Base-by-base conservation (phyloP, 768 basidiomycete genomes). In the Mycena galericulata region DNA sequence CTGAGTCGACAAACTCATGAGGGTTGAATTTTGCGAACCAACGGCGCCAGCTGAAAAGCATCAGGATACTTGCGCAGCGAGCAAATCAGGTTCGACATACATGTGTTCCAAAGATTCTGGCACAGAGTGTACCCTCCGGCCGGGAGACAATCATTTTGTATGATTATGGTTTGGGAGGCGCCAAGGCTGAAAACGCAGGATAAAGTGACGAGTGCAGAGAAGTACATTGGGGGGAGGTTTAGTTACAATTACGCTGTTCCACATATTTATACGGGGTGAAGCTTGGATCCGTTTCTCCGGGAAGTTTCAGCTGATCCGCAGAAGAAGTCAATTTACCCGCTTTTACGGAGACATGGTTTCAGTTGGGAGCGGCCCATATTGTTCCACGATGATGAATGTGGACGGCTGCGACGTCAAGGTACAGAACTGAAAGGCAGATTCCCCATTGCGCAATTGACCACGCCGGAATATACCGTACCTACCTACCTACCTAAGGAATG, bases 51-150 rank as follows among this genome's bases (percentile, higher is more conserved):
- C 84, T 87, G 53, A 20, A 2, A 36, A 15, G 5, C 34, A 17
- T 24, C 2, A 47, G 29, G 34, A 46, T 51, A 24, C 26, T 24
- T 38, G 43, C 20, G n/a, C 55, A 18, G 51, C 29, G 26, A 38
- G 46, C 6, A 32, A 55, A 36, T 11, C 7, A 38, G 50, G 11
- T 20, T 32, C 6, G 34, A 72, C 81, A 46, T 65, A 85, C 85
- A 56, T 22, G 74, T 72, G 18, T 86, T 87, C 88, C 88, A 89
- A 24, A 87, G 83, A 74, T 89, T 87, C 73, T 88, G 85, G 79
- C 88, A 89, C 47, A 89, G 82, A 0, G 80, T 84, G 74, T 79
- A 89, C 12, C 76, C 74, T 3, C 87, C 87, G 4, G 84, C 84
- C 1, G 85, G 76, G 45, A 76, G 68, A 72, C 87, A 88, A 67